These are phyloP conservation scores for Pinus tabuliformis DNA, from an alignment of 75 land plant species.

Conservation along the genomic window DNA sequence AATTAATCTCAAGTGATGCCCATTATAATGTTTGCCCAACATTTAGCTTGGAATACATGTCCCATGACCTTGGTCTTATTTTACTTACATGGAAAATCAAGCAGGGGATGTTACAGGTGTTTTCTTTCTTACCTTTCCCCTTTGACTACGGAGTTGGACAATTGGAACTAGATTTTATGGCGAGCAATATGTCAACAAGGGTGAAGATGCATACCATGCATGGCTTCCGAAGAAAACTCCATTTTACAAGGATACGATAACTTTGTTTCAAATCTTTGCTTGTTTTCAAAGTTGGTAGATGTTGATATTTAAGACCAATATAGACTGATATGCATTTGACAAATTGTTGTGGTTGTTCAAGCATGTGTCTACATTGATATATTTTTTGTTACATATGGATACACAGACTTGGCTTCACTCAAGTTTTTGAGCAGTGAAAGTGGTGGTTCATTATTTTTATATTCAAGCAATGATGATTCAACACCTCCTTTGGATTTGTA, in stretches of 20 bases:
- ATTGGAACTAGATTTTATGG: constrained; percentile 95
- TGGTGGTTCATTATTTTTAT: constrained; percentile 91
- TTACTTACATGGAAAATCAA: too few species aligned
- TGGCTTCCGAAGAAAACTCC: constrained; percentile 96
- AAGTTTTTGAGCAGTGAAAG: constrained; percentile 96
- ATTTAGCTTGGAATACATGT: too few species aligned
- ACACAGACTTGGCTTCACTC: constrained; percentile 93
- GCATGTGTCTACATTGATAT: constrained; percentile 95
- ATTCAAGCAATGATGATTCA: constrained; percentile 92
- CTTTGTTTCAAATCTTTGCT: not conserved
- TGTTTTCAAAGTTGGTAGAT: not conserved
- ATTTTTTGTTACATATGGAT: constrained; percentile 96
- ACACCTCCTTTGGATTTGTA: constrained; percentile 99
- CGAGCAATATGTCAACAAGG: constrained; percentile 98
- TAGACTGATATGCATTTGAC: constrained; percentile 20
- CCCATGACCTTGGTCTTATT: too few species aligned
- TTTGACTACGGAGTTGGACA: constrained; percentile 99
- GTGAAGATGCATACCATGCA: constrained; percentile 96
- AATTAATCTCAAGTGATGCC: too few species aligned
- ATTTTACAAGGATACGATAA: constrained; percentile 89
- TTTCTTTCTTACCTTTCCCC: constrained; percentile 96
- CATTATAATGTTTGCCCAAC: too few species aligned
- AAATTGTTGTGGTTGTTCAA: constrained; percentile 97
- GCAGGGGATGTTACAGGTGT: too few species aligned
- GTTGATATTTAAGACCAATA: constrained; percentile 4